Conservation (phyloP, 2,329 filamentous ascomycete genomes). For the Emergomyces africanus region DNA sequence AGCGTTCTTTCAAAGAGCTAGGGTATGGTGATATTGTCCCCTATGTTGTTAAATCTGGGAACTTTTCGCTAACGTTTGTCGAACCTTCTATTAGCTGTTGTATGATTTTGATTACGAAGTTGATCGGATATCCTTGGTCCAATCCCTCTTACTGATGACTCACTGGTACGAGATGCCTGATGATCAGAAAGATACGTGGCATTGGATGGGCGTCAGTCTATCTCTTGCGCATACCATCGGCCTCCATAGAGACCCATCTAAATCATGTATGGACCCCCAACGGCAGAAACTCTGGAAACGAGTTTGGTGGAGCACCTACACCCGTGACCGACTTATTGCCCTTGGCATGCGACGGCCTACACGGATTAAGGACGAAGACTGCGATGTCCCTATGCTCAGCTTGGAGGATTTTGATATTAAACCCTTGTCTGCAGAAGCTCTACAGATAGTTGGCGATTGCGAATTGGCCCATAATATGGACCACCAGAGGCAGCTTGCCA, state of each 20-base stretch:
- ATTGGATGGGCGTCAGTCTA: slow-evolving; percentile 95
- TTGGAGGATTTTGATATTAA: slow-evolving; percentile 74
- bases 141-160: slow-evolving; percentile 81
- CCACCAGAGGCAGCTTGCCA: slow-evolving; percentile 65
- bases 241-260: slow-evolving; percentile 71
- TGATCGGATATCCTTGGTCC: slow-evolving; percentile 77
- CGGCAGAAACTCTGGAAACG: slow-evolving; percentile 82
- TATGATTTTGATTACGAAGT: slow-evolving; percentile 95
- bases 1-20: slow-evolving; percentile 76
- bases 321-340: slow-evolving; percentile 84
- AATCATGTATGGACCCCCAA: slow-evolving; percentile 58
- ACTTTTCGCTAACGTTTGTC: slow-evolving; percentile 4
- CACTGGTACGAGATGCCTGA: slow-evolving; percentile 97
- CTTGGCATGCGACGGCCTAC: slow-evolving; percentile 89
- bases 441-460: slow-evolving; percentile 57
- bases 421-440: slow-evolving; percentile 52
- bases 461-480: slow-evolving; percentile 55
- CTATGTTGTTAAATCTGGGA: neutral
- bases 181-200: slow-evolving; percentile 96
- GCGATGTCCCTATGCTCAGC: slow-evolving; percentile 81
- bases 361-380: slow-evolving; percentile 84
- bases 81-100: slow-evolving; percentile 47
- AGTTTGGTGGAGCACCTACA: slow-evolving; percentile 97
- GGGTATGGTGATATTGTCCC: slow-evolving; percentile 41
- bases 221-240: slow-evolving; percentile 90